These are phyloP conservation scores for Tarenaya hassleriana DNA, from an alignment of 345 rosid genomes.

Conservation along the genomic window DNA sequence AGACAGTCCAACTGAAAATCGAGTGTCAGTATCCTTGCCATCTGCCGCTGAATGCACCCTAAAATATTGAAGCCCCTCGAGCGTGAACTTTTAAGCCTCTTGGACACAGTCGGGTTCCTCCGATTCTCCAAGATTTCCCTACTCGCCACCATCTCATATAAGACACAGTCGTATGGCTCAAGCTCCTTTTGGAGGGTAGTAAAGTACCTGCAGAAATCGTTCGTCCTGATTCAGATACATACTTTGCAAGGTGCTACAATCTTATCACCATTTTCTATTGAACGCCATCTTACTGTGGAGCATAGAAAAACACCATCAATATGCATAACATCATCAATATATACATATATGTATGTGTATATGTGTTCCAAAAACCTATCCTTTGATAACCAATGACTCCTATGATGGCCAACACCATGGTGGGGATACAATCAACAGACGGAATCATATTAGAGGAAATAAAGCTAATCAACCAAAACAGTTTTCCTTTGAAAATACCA, in stretches of 20 bases:
- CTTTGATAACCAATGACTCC: no score
- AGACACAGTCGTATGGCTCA: constrained; percentile 69
- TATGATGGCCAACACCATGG: no score
- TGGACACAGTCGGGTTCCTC: constrained; percentile 40
- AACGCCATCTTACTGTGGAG: background rate
- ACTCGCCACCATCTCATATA: constrained; percentile 93
- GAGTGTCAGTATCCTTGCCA: constrained; percentile 65
- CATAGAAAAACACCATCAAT: background rate
- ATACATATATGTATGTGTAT: no score
- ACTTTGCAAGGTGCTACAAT: background rate
- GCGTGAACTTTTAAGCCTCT: constrained; percentile 49
- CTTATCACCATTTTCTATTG: background rate
- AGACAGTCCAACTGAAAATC: constrained; percentile 90
- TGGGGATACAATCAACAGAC: background rate
- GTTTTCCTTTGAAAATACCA: background rate
- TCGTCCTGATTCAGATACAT: background rate
- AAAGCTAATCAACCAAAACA: background rate
- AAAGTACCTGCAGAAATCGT: constrained; percentile 50
- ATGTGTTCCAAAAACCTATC: no score
- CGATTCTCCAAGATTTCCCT: constrained; percentile 69
- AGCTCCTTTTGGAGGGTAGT: constrained; percentile 77
- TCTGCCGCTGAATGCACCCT: constrained; percentile 79
- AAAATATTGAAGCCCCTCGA: constrained; percentile 67
- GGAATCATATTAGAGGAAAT: background rate
- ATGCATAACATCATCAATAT: no score